These are phyloP conservation scores for Kodamaea arcana DNA, from an alignment of 1,139 yeast genomes.

Conservation along the genomic window DNA sequence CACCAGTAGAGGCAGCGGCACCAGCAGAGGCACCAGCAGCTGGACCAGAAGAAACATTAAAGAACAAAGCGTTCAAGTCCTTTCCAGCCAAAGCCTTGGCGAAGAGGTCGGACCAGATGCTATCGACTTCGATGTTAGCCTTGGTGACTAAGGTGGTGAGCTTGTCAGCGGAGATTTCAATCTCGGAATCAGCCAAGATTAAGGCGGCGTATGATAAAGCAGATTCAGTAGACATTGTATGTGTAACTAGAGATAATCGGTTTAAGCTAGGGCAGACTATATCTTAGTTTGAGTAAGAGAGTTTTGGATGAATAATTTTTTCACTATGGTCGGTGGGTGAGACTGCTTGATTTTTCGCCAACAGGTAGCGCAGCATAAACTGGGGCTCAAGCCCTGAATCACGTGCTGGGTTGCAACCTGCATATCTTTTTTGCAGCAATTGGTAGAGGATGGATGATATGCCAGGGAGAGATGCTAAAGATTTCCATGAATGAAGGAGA, in stretches of 20 bases:
- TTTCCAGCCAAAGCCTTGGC: slow-evolving; percentile 97
- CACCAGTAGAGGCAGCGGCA: slow-evolving; percentile 62
- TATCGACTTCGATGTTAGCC: slow-evolving; percentile 59
- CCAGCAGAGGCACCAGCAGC: slow-evolving; percentile 38
- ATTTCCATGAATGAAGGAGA: no score
- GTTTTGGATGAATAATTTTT: slow-evolving; percentile 3
- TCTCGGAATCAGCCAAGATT: slow-evolving; percentile 95
- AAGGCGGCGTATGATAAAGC: slow-evolving; percentile 89
- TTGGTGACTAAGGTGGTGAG: slow-evolving; percentile 68
- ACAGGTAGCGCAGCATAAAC: slow-evolving; percentile 4
- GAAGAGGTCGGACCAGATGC: slow-evolving; percentile 91
- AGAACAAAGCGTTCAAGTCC: slow-evolving; percentile 86
- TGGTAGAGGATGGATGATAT: no score
- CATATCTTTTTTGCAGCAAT: slow-evolving; percentile 1
- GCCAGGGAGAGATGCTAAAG: no score
- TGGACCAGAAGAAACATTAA: slow-evolving; percentile 63
- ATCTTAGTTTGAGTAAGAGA: slow-evolving; percentile 17
- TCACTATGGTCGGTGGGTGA: neutral
- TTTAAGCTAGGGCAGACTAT: slow-evolving; percentile 24
- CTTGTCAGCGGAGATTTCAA: slow-evolving; percentile 93
- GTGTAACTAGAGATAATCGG: slow-evolving; percentile 24
- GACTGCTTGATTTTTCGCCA: slow-evolving; percentile 4
- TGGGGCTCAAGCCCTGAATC: neutral
- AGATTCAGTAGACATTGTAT: slow-evolving; percentile 51
- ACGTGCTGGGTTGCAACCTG: neutral